These are phyloP conservation scores for Piloderma croceum DNA, from an alignment of 768 basidiomycete species.

Conservation along the genomic window DNA sequence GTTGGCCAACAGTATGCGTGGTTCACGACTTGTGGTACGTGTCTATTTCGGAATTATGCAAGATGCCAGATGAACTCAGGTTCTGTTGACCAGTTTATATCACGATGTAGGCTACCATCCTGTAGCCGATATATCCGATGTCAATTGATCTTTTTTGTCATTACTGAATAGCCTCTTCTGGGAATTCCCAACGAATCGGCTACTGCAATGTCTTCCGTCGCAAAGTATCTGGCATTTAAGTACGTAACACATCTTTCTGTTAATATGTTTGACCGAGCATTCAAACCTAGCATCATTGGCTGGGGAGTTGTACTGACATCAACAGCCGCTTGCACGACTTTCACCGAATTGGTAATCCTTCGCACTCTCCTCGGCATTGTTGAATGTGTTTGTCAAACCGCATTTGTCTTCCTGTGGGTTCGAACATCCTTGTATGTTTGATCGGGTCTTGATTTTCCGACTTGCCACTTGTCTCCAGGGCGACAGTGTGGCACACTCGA, in stretches of 20 bases:
- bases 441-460: not conserved
- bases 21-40: constrained; percentile 42
- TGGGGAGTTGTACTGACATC: constrained; percentile 46
- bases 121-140: too few species aligned
- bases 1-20: constrained; percentile 46
- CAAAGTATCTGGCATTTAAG: constrained; percentile 43
- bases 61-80: too few species aligned
- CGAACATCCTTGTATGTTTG: too few species aligned
- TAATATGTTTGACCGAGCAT: not conserved
- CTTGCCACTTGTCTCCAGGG: constrained; percentile 18
- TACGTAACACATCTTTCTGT: constrained; percentile 17
- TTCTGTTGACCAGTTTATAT: constrained; percentile 8
- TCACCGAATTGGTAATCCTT: constrained; percentile 39
- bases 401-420: constrained; percentile 39
- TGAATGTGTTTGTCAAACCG: constrained; percentile 44
- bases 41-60: constrained; percentile 1
- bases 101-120: constrained; percentile 3
- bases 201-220: constrained; percentile 47
- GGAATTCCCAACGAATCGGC: constrained; percentile 45
- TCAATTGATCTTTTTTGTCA: too few species aligned
- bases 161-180: constrained; percentile 33
- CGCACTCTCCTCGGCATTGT: constrained; percentile 44
- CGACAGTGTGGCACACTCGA: constrained; percentile 49
- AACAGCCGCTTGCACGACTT: constrained; percentile 43
- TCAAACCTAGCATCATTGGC: constrained; percentile 24